These are phyloP conservation scores for Podospora comata DNA, from an alignment of 495 filamentous ascomycete species.

Conservation along the genomic window DNA sequence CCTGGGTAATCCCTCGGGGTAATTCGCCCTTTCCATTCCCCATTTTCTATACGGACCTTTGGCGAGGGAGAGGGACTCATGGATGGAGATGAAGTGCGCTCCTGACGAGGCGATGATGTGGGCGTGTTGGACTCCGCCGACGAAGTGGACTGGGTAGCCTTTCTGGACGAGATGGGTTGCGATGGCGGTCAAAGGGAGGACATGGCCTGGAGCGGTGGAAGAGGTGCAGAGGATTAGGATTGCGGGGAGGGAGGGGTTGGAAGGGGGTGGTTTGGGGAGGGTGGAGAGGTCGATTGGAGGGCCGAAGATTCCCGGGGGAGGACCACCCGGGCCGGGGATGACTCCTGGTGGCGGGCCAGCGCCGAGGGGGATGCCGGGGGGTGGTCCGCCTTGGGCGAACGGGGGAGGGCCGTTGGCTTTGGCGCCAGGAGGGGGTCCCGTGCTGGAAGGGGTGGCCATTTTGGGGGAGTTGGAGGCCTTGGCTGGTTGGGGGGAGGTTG, in stretches of 20 bases:
- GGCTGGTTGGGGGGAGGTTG: background rate
- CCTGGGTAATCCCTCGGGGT: slow-evolving; percentile 16
- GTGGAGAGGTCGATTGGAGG: background rate
- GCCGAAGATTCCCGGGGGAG: slow-evolving; percentile 5
- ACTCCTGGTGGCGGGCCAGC: background rate
- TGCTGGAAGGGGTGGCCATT: background rate
- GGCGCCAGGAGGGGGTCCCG: background rate
- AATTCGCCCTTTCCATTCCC: slow-evolving; percentile 15
- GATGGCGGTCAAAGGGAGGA: slow-evolving; percentile 23
- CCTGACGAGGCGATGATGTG: slow-evolving; percentile 23
- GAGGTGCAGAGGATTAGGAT: slow-evolving; percentile 25
- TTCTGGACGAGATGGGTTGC: slow-evolving; percentile 21
- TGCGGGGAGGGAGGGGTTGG: slow-evolving; percentile 6
- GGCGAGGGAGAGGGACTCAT: slow-evolving; percentile 15
- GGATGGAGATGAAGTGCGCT: slow-evolving; percentile 21
- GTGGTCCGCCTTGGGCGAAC: background rate
- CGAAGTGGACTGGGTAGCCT: slow-evolving; percentile 25
- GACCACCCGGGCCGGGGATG: background rate
- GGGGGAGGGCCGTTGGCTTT: background rate
- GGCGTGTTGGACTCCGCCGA: slow-evolving; percentile 19
- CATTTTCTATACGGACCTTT: slow-evolving; percentile 14
- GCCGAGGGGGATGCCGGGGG: background rate
- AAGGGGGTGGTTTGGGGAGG: background rate
- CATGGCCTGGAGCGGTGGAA: slow-evolving; percentile 26
- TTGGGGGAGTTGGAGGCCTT: background rate